Base-by-base conservation (phyloP, 2,329 filamentous ascomycete genomes). In the Ophiostoma australiae region DNA sequence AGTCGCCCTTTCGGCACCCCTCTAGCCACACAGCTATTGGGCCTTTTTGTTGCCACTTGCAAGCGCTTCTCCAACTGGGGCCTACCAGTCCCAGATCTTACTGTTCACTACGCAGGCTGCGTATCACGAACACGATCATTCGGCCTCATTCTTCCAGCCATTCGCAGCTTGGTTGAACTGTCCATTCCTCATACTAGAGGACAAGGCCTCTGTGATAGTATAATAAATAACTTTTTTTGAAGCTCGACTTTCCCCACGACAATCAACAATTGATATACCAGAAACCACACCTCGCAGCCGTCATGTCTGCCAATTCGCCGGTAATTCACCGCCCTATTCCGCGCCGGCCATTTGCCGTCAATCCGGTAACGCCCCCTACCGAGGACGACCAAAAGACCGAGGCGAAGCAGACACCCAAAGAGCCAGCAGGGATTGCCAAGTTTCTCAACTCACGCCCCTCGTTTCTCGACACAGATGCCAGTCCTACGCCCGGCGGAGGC, bases 261-360 rank as follows among this genome's bases (percentile, higher is more conserved):
- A 48, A 48, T 48, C 20, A 5, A 48, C 17, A n/a, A 48, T 48
- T 20, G 17, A n/a, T n/a, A 48, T 48, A 48, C 0, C 44, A 48
- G 15, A 48, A 0, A 15, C 15, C 13, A 20, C 15, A 13, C 69
- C 69, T 37, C 69, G 13, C 20, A 65, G 20, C 55, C 35, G 61
- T 27, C 33, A 73, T 73, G 73, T 70, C 63, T 37, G 33, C 33
- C 37, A 65, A 65, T 35, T n/a, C 35, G 20, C 73, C 37, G 52
- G 81, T 93, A 74, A 78, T 91, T 74, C 66, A 70, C 66, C 89
- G 89, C 68, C 92, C 92, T 6, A 85, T 89, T 73, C 90, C 91
- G 31, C 87, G 90, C 72, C 87, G 91, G 65, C 85, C 90, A 20
- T 94, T 94, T 80, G 85, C 89, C 39, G 79, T 90, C 63, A 66